Conservation (phyloP, 768 basidiomycete genomes). For the Wakefieldia striispora region DNA sequence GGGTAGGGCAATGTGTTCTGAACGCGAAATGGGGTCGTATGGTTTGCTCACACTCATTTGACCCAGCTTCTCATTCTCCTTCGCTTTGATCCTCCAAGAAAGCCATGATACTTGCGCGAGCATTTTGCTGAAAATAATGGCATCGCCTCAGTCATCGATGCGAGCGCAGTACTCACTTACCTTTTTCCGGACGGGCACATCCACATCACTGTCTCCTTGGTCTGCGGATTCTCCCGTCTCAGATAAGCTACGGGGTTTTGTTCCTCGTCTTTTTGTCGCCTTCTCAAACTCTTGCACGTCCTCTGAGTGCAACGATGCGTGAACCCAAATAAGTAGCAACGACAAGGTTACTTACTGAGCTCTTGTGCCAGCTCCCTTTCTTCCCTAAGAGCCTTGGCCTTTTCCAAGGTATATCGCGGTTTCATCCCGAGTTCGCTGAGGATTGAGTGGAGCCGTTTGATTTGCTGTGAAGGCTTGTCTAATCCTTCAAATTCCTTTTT, state of each 20-base stretch:
- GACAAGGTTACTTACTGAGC: conserved; percentile 50
- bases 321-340: neutral
- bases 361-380: conserved; percentile 77
- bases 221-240: conserved; percentile 29
- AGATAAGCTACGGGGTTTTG: conserved; percentile 7
- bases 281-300: conserved; percentile 73
- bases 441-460: conserved; percentile 60
- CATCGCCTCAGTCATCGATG: neutral
- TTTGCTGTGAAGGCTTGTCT: conserved; percentile 58
- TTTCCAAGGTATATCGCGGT: conserved; percentile 72
- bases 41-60: too few relatives aligned
- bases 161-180: conserved; percentile 30
- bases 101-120: conserved; percentile 62
- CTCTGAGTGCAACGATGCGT: conserved; percentile 40
- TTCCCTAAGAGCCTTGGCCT: conserved; percentile 73
- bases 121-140: conserved; percentile 36
- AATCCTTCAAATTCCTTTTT: conserved; percentile 65
- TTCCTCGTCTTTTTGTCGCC: conserved; percentile 36
- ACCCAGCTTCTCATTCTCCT: conserved; percentile 33
- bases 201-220: conserved; percentile 33
- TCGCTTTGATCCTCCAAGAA: conserved; percentile 75
- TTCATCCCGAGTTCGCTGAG: conserved; percentile 77
- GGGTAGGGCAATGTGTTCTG: too few relatives aligned
- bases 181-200: conserved; percentile 38
- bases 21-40: neutral